Conservation (phyloP, 1,139 yeast species). For the Candida glucosophila region DNA sequence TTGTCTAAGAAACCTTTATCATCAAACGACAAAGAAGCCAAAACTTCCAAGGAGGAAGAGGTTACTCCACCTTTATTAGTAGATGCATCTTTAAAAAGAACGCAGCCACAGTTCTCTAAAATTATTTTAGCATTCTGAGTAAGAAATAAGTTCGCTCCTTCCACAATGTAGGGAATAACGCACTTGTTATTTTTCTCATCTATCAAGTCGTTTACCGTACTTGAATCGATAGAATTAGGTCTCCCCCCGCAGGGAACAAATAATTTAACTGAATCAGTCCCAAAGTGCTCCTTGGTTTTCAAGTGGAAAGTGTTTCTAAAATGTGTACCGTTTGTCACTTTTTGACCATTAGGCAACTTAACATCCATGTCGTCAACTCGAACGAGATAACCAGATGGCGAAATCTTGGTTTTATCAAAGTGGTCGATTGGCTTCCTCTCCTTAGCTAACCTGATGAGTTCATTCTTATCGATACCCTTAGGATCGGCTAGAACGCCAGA, state of each 20-base stretch:
- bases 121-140: slow-evolving; percentile 89
- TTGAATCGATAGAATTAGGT: slow-evolving; percentile 90
- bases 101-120: slow-evolving; percentile 78
- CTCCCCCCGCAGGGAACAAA: slow-evolving; percentile 99
- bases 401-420: slow-evolving; percentile 59
- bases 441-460: slow-evolving; percentile 71
- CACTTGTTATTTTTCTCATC: slow-evolving; percentile 71
- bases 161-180: slow-evolving; percentile 81
- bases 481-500: slow-evolving; percentile 94
- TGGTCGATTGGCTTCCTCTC: slow-evolving; percentile 68
- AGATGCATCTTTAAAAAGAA: slow-evolving; percentile 91
- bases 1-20: slow-evolving; percentile 69
- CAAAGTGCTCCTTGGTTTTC: slow-evolving; percentile 56
- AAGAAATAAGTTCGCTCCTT: slow-evolving; percentile 93
- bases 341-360: slow-evolving; percentile 65
- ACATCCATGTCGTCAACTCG: slow-evolving; percentile 81
- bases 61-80: slow-evolving; percentile 99
- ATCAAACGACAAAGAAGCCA: slow-evolving; percentile 87
- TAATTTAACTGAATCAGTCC: slow-evolving; percentile 54
- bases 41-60: slow-evolving; percentile 89
- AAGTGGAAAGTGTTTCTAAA: slow-evolving; percentile 91
- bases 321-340: slow-evolving; percentile 77
- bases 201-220: slow-evolving; percentile 66
- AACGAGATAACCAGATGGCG: slow-evolving; percentile 71
- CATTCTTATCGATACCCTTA: slow-evolving; percentile 73